Evolutionary conservation across 169 alveolate genomes (phyloP).

Genomic region (Theileria annulata): DNA sequence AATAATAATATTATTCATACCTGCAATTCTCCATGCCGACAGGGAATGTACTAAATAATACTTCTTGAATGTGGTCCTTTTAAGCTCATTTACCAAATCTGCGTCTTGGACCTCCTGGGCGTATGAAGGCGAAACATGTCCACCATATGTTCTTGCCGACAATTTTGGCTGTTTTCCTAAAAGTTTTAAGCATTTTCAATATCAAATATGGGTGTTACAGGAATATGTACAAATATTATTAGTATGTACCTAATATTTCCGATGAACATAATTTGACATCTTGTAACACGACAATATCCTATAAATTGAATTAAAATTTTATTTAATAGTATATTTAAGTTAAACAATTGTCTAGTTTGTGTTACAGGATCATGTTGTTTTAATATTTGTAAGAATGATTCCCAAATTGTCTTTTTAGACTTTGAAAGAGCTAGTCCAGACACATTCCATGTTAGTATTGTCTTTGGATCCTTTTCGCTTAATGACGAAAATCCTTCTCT

Average conservation of each 20-base stretch:
- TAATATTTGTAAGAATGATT: conserved; percentile 9
- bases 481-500: neutral
- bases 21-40: conserved; percentile 46
- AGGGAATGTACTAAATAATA: conserved; percentile 33
- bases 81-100: conserved; percentile 14
- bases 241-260: conserved; percentile 10
- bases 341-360: too few species aligned
- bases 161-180: neutral
- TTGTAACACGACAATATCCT: conserved; percentile 45
- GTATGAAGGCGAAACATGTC: conserved; percentile 10
- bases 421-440: conserved; percentile 21
- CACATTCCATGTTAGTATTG: conserved; percentile 42
- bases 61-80: conserved; percentile 15
- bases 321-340: too few species aligned
- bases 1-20: neutral
- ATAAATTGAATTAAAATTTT: neutral
- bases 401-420: conserved; percentile 18
- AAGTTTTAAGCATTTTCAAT: too few species aligned
- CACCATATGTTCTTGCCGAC: neutral
- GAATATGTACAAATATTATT: neutral
- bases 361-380: conserved; percentile 32
- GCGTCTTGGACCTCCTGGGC: conserved; percentile 48
- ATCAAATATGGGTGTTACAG: too few species aligned
- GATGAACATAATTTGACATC: conserved; percentile 49
- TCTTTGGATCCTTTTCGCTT: conserved; percentile 37